Percentiles rank a stretch among this genome's conserved stretches.
Evolutionary conservation across 2,329 filamentous ascomycete species (phyloP).

Genomic region (Pseudogymnoascus sp.): DNA sequence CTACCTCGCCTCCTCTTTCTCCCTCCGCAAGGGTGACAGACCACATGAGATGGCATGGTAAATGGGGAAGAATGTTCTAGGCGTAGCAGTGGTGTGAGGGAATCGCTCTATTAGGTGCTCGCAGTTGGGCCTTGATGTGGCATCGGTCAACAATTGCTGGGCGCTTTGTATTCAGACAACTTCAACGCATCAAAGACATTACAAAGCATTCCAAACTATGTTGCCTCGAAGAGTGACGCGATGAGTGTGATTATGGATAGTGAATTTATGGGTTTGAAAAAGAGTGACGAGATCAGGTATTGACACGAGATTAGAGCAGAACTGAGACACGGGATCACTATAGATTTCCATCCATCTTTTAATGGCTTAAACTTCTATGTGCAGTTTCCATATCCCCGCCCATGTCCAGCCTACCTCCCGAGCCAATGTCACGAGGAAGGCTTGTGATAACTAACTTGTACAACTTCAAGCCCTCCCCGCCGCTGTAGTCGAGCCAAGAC

Average conservation of each 20-base stretch:
- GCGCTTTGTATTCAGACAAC: constrained; percentile 12
- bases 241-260: constrained; percentile 9
- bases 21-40: constrained; percentile 98
- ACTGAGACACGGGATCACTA: neutral
- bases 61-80: constrained; percentile 31
- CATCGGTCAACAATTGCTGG: constrained; percentile 11
- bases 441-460: neutral
- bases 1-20: constrained; percentile 95
- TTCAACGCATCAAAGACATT: constrained; percentile 13
- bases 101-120: constrained; percentile 10
- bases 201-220: constrained; percentile 11
- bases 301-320: constrained; percentile 4
- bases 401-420: neutral
- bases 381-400: neutral
- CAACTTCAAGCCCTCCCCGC: neutral
- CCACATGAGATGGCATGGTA: constrained; percentile 99
- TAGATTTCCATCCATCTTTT: constrained; percentile 6
- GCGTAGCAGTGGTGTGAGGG: constrained; percentile 21
- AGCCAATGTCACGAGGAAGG: neutral
- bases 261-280: constrained; percentile 8
- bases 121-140: constrained; percentile 11
- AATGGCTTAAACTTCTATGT: neutral
- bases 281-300: constrained; percentile 6
- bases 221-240: constrained; percentile 4
- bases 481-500: neutral